Base-by-base conservation (phyloP, 495 filamentous ascomycete species). In the Umbilicaria muhlenbergii region DNA sequence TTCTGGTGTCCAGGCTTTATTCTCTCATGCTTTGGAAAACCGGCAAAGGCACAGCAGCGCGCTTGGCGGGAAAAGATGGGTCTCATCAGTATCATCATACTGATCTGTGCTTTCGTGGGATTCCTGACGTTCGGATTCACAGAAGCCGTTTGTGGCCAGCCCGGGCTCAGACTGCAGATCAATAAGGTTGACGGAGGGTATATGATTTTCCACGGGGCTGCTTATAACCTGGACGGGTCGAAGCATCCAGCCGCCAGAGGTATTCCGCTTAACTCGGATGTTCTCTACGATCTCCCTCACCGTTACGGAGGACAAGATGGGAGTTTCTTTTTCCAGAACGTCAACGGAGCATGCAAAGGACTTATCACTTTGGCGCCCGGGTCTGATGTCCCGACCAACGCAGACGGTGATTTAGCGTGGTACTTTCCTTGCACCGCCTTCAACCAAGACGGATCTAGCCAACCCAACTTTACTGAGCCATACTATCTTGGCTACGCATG, bases 41-140 rank as follows among this genome's bases (percentile, higher is more conserved):
- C 81, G n/a, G 64, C 80, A 38, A 91, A 82, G 61, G 85, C 77
- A 14, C 86, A 95, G 58, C 83, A 88, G 48, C 74, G 85, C 50
- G 92, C 92, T 14, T 99, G 92, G 92, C 78, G 92, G 44, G 92
- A 99, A 60, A 99, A 99, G 71, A 94, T 99, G 71, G 92, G 92
- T 5, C 67, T 99, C 43, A 82, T 95, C 57, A 92, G 86, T 65
- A 74, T 96, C 54, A 96, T 99, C 55, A 52, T 93, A 15, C 59
- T 86, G 44, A 86, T 96, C 55, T 88, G 83, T 56, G 74, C 75
- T 11, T 78, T 92, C 53, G 91, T 99, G 43, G 92, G 92, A 51
- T 99, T 88, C 62, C 66, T 99, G 34, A 99, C 92, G 0, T 96
- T 99, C 51, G 92, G 91, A 34, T 99, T 99, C 57, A 94, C 86